Conservation (phyloP, 331 rosid genomes). For the Pyracantha coccinea region DNA sequence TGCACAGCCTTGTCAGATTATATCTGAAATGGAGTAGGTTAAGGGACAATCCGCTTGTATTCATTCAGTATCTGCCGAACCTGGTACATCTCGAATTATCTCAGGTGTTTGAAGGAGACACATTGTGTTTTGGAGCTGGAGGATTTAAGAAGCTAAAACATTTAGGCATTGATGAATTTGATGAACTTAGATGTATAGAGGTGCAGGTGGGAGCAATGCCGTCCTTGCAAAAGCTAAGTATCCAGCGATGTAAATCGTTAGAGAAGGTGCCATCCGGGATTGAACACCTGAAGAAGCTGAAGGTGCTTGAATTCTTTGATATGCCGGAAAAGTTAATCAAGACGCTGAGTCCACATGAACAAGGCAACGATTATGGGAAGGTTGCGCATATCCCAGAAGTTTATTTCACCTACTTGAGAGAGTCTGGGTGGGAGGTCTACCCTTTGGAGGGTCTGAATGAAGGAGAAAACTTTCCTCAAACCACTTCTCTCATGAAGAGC, state of each 20-base stretch:
- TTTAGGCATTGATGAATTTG: background rate
- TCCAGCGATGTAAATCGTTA: slow-evolving; percentile 5
- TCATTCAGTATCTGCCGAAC: slow-evolving; percentile 6
- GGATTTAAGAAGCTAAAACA: slow-evolving; percentile 2
- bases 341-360: background rate
- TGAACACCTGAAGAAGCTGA: slow-evolving; percentile 5
- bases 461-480: background rate
- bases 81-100: background rate
- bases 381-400: slow-evolving; percentile 4
- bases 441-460: background rate
- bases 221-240: background rate
- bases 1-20: background rate
- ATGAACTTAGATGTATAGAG: background rate
- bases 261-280: slow-evolving; percentile 17
- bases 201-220: slow-evolving; percentile 11
- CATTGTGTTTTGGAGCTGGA: slow-evolving; percentile 2
- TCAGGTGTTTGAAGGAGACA: slow-evolving; percentile 6
- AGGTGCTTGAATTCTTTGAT: slow-evolving; percentile 2
- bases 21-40: slow-evolving; percentile 3
- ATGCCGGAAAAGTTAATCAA: slow-evolving; percentile 2
- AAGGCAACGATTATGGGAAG: background rate
- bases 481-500: background rate
- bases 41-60: slow-evolving; percentile 2
- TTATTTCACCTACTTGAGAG: slow-evolving; percentile 6
- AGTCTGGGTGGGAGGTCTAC: slow-evolving; percentile 2